phyloP scores from a whole-genome alignment of 495 filamentous ascomycete genomes.

The Polyplosphaeria fusca region DNA sequence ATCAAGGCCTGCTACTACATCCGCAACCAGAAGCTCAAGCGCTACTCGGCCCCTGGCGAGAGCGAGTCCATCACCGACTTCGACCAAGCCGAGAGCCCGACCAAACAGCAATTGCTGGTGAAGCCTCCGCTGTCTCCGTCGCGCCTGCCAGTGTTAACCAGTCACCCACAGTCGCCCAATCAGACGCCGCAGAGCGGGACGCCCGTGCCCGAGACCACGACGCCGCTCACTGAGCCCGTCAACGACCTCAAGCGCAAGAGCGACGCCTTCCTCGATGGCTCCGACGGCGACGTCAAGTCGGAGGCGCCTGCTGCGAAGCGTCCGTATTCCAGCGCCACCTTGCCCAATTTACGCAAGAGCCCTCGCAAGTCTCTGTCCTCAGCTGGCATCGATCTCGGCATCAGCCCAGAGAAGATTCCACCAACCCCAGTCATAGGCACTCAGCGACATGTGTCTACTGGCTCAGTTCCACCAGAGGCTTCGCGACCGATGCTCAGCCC shows the following conservation, averaged over 20 bases:
- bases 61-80: slow-evolving; percentile 4
- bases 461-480: not conserved
- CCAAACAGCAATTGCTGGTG: slow-evolving; percentile 17
- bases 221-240: not conserved
- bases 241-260: slow-evolving; percentile 3
- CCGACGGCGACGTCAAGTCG: slow-evolving; percentile 5
- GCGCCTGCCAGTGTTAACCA: slow-evolving; percentile 1
- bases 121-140: slow-evolving; percentile 4
- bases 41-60: slow-evolving; percentile 1
- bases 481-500: slow-evolving; percentile 13
- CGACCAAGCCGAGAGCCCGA: slow-evolving; percentile 1
- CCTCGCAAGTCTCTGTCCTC: slow-evolving; percentile 14
- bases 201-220: not conserved
- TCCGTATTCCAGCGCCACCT: slow-evolving; percentile 2
- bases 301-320: not conserved
- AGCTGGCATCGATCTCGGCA: not conserved
- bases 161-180: slow-evolving; percentile 9
- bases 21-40: slow-evolving; percentile 27
- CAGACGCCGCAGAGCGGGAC: slow-evolving; percentile 3
- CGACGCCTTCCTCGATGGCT: not conserved
- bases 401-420: slow-evolving; percentile 8
- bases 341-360: slow-evolving; percentile 3
- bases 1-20: slow-evolving; percentile 33
- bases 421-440: not conserved
- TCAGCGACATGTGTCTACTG: slow-evolving; percentile 1